Evolutionary conservation across 495 filamentous ascomycete genomes (phyloP), one percentile per base, ranked within the genome.

Genomic region (Parathielavia appendiculata): DNA sequence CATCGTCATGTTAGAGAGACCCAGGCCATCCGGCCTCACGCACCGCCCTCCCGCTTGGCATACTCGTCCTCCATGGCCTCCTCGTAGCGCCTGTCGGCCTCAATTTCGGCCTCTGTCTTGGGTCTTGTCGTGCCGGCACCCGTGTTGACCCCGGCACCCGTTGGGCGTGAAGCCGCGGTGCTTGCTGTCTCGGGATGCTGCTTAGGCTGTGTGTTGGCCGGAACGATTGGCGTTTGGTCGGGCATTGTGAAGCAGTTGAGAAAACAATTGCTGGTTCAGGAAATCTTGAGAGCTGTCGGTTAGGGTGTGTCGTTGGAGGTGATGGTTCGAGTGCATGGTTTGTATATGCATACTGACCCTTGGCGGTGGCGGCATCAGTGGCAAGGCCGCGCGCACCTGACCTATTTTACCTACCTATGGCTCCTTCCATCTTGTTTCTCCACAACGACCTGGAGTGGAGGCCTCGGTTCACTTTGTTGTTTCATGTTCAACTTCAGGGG

Each of bases 1-100:
- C n/a, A n/a, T n/a, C n/a, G n/a, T n/a, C n/a, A n/a, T n/a, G n/a
- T n/a, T n/a, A n/a, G 26, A 30, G 26, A 30, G 26, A 30, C 26
- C 26, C 26, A 30, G 26, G 26, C 26, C 26, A 30, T 30, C 26
- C 26, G n/a, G 6, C 26, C 36, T 67, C 65, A 88, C 32, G 86
- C 83, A 40, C 86, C 86, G 1, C 86, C 86, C 62, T 88, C 86
- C 48, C 86, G 70, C 77, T 88, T 88, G n/a, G 86, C 85, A 67
- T 90, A 89, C 70, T 90, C 86, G 41, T 89, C 86, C 75, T 87
- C 84, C 60, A 88, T 89, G n/a, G 79, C 73, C 73, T 88, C 85
- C 66, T 86, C 82, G 51, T 88, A 90, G 16, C 80, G 56, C 23
- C 74, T 74, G 58, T 86, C 84, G 2, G 81, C 84, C 64, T 83